Evolutionary conservation across 176 grass and related monocot species (phyloP), one percentile per base, ranked within the genome.

Genomic region (Cocos nucifera): DNA sequence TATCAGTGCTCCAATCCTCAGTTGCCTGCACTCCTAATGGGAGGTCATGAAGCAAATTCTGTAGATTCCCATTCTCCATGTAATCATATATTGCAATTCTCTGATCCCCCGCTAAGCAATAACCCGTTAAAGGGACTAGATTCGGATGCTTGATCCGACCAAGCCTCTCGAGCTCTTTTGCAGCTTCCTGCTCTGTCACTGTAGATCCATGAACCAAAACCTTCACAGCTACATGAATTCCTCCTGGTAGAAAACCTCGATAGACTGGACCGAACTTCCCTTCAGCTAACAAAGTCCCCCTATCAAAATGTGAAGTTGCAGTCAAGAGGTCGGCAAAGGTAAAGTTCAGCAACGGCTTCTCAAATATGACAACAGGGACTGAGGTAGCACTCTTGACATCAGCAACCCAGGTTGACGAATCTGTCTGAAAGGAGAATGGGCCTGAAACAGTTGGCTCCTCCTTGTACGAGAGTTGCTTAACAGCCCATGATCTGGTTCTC

Each of bases 1-100:
- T 92, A 60, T 98, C 93, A 19, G 78, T 78, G 35, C 81, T 98
- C 93, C 93, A 98, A 67, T 98, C 93, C 78, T 98, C 93, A 10
- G 84, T 98, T 22, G 78, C 72, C 71, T 98, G 93, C 17, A 88
- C 57, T 20, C 93, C 87, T 35, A 98, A 70, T 5, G 93, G 93
- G 49, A 98, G 58, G 64, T 98, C 93, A 70, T 98, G 84, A 17
- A 98, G 79, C 61, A 98, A 73, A 55, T 88, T 98, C 56, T 98
- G 81, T 64, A 98, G 59, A 63, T 98, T 98, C 14, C 93, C 87
- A 14, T 92, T 88, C 73, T 98, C 87, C 93, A 98, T 98, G 63
- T 92, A 98, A 56, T 98, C 87, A 20, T 91, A 92, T 67, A 98
- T 98, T 6, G 87, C 84, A 30, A 98, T 98, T 66, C 83, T 91